Base-by-base conservation (phyloP, 2,329 filamentous ascomycete species). In the Thelonectria olida region DNA sequence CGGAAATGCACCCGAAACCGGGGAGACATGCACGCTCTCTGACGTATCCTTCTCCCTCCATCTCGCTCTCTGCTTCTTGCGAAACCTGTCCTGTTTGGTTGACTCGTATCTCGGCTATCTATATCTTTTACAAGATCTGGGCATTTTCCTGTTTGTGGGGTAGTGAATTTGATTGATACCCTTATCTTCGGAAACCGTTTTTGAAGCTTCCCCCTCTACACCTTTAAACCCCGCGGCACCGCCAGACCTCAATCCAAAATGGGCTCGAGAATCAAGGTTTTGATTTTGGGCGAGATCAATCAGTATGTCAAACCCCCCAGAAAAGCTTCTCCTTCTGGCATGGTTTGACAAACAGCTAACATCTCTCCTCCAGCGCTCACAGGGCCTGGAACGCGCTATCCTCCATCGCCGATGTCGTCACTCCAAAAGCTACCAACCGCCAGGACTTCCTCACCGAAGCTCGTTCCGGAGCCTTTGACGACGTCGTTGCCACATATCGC, bases 371-470 rank as follows among this genome's bases (percentile, higher is more conserved):
- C n/a, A n/a, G 89, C 72, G 92, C 91, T 39, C 82, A 88, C 61
- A 79, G 86, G 39, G 80, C 86, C 59, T 93, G 89, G 88, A 74
- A 84, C n/a, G 75, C 82, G 5, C 82, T 96, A 56, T 78, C 80
- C 52, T 75, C 83, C 20, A 76, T 91, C 19, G 90, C 89, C 41
- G 86, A 92, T n/a, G 76, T 94, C 42, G 69, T 94, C 39, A 77
- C 78, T 13, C 87, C 91, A 7, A 80, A 80, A 62, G 81, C 91
- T 9, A 87, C 80, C 19, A 87, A 83, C 74, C 87, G 92, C 55
- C 74, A 78, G 19, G 88, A 88, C 17, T 95, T 96, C 76, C 78
- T 95, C 53, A 74, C 85, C 48, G 90, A 95, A 79, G 89, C 87
- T 74, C 79, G 80, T 49, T 82, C 84, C 19, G 91, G 91, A 19